Evolutionary conservation across 1,284 basidiomycete species (phyloP).

Genomic region (Fomitopsis schrenkii): DNA sequence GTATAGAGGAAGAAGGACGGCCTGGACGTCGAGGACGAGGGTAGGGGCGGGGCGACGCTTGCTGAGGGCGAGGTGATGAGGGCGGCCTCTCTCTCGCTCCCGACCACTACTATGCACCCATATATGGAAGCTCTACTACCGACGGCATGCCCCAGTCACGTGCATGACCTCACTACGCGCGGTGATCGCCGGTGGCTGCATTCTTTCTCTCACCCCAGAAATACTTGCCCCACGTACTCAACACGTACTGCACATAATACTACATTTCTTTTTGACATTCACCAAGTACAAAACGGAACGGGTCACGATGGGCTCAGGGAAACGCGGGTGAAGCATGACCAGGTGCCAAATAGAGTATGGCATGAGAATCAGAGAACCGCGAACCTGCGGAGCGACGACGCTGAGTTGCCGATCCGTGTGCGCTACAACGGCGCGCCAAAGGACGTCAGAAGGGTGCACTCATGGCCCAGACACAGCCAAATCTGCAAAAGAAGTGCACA

Average conservation of each 20-base stretch:
- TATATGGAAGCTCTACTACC: neutral
- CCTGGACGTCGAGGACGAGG: neutral
- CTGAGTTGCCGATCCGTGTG: neutral
- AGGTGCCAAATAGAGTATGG: neutral
- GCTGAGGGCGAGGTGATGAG: constrained; percentile 1
- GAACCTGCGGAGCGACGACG: neutral
- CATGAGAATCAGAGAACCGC: neutral
- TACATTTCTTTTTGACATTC: too few species aligned
- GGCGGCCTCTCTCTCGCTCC: neutral
- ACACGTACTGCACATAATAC: too few species aligned
- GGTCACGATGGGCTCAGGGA: neutral
- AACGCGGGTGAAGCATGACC: neutral
- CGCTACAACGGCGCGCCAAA: neutral
- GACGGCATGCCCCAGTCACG: neutral
- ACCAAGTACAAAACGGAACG: too few species aligned
- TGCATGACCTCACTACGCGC: neutral
- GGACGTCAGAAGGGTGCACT: neutral
- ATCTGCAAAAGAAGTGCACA: too few species aligned
- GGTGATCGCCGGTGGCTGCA: neutral
- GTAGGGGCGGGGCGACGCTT: neutral
- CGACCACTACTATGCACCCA: neutral
- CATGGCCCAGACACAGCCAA: neutral
- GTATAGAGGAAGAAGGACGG: neutral
- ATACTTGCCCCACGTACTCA: neutral
- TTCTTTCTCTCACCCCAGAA: neutral